Conservation (phyloP, 108 stramenopile genomes). For the Cylindrotheca closterium region DNA sequence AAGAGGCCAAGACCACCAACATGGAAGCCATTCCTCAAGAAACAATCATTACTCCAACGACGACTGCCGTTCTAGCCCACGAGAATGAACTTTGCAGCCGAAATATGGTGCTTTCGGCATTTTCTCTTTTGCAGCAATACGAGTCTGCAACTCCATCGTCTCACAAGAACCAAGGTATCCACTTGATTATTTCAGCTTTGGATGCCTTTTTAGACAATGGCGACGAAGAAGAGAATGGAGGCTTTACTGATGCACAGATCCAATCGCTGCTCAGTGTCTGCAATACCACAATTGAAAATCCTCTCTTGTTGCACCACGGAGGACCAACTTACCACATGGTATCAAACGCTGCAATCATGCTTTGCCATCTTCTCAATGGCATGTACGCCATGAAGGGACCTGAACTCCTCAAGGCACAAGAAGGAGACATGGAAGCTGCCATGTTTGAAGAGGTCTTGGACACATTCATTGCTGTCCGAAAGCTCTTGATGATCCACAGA, state of each 20-base stretch:
- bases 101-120: constrained; percentile 81
- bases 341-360: constrained; percentile 71
- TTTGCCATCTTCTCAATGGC: constrained; percentile 85
- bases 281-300: constrained; percentile 81
- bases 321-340: constrained; percentile 89
- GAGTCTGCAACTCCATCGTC: constrained; percentile 34
- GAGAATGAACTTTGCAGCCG: constrained; percentile 86
- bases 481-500: constrained; percentile 70
- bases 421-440: constrained; percentile 65
- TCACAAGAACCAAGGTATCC: constrained; percentile 72
- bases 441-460: constrained; percentile 84
- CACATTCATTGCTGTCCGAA: constrained; percentile 73
- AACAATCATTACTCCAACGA: constrained; percentile 47
- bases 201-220: constrained; percentile 83
- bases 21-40: constrained; percentile 37
- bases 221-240: constrained; percentile 60
- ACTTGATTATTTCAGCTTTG: constrained; percentile 73
- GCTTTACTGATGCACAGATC: constrained; percentile 82
- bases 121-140: constrained; percentile 73
- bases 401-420: constrained; percentile 15
- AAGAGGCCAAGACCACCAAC: constrained; percentile 34
- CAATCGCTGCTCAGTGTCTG: constrained; percentile 74
- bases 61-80: constrained; percentile 67
- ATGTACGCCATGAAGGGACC: constrained; percentile 63
- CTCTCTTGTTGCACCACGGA: constrained; percentile 70